phyloP scores from a whole-genome alignment of 768 basidiomycete genomes.

The Boletus eberwhitei region DNA sequence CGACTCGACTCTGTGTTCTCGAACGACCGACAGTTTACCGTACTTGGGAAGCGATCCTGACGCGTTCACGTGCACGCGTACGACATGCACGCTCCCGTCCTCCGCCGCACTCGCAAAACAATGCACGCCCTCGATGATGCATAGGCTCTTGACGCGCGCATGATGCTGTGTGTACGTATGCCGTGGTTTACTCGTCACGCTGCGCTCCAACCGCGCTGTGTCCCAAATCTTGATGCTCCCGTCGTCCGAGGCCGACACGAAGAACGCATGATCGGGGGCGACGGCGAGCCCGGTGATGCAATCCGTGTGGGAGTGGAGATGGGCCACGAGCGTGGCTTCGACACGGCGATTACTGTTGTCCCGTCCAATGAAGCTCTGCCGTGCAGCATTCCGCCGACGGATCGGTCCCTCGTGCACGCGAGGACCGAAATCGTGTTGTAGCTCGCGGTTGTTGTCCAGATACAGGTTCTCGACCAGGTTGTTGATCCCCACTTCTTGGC shows the following conservation, averaged over 20 bases:
- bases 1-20: conserved; percentile 74
- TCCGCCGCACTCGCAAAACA: conserved; percentile 88
- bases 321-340: conserved; percentile 80
- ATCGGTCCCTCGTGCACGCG: conserved; percentile 78
- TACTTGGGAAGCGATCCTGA: conserved; percentile 79
- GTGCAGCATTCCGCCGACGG: conserved; percentile 67
- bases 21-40: conserved; percentile 69
- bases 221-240: conserved; percentile 94
- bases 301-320: conserved; percentile 80
- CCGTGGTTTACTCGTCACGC: conserved; percentile 82
- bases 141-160: conserved; percentile 64
- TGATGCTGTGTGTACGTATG: conserved; percentile 73
- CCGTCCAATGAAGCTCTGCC: conserved; percentile 65
- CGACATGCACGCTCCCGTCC: conserved; percentile 80
- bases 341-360: conserved; percentile 58
- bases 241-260: conserved; percentile 91
- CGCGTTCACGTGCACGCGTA: conserved; percentile 72
- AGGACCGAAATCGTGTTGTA: conserved; percentile 90
- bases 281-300: conserved; percentile 78
- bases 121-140: conserved; percentile 81
- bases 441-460: conserved; percentile 79
- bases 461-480: conserved; percentile 88
- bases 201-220: conserved; percentile 88
- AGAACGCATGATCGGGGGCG: conserved; percentile 93
- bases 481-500: conserved; percentile 85